Conservation (phyloP, 441 rosid genomes). For the Eutrema salsugineum region DNA sequence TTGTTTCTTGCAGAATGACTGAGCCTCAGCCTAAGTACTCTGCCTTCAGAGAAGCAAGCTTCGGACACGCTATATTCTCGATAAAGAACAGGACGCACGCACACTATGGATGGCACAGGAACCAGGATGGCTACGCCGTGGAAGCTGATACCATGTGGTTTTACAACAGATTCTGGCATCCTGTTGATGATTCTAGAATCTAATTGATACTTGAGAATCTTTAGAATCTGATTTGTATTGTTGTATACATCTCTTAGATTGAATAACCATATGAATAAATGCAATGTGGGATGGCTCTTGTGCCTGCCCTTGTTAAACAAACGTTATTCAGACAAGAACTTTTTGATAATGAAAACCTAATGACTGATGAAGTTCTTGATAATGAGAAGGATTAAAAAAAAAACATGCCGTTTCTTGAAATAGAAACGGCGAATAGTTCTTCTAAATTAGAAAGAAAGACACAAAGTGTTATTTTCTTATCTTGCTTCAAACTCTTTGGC, state of each 20-base stretch:
- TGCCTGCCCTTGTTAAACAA: no score
- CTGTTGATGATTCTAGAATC: slow-evolving; percentile 58
- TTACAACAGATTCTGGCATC: slow-evolving; percentile 63
- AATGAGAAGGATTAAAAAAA: no score
- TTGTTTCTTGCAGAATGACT: slow-evolving; percentile 54
- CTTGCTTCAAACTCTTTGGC: no score
- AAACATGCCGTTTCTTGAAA: no score
- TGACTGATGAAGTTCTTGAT: no score
- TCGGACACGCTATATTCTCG: slow-evolving; percentile 82
- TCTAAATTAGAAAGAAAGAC: no score
- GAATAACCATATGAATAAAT: no score
- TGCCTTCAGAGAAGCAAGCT: slow-evolving; percentile 81
- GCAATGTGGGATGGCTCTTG: no score
- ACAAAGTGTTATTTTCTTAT: no score
- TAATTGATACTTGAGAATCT: slow-evolving; percentile 6
- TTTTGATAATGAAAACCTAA: no score
- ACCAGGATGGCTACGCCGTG: slow-evolving; percentile 71
- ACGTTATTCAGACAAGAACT: no score
- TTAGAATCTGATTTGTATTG: background rate
- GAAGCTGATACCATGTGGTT: slow-evolving; percentile 86
- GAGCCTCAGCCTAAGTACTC: slow-evolving; percentile 87
- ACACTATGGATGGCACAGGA: slow-evolving; percentile 73
- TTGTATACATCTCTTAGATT: background rate
- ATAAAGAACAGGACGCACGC: slow-evolving; percentile 82
- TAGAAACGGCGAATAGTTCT: no score